Evolutionary conservation across 2,329 filamentous ascomycete genomes (phyloP), one percentile per base, ranked within the genome.

Genomic region (Neodidymelliopsis sp.): DNA sequence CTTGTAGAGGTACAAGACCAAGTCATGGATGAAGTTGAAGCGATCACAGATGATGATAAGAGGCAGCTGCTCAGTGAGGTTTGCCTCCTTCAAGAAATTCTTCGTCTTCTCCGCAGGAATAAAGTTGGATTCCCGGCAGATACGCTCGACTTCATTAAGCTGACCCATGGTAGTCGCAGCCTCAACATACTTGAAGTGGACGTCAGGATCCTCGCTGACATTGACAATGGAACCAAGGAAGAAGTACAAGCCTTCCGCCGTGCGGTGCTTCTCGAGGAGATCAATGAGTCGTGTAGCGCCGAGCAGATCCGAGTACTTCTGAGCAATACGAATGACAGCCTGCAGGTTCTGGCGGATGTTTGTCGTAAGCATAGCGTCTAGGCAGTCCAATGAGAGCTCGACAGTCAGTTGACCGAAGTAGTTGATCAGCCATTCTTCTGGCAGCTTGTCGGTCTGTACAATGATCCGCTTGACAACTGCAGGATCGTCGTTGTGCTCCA

Each of bases 131-230:
- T 99, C 94, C 54, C 95, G 87, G 79, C 93, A 97, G 67, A 99
- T 93, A 44, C 94, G 89, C 81, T 99, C 93, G 15, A 99, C 94
- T 70, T 99, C 94, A 60, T 90, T 92, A 68, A 96, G 85, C 75
- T 99, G 93, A 22, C 88, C 86, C 84, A 96, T 95, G 69, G 87
- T 89, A 18, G 92, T 96, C 23, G 95, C 94, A 46, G 94, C 91
- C 77, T 99, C 93, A 51, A 99, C 96, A 75, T 99, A 99, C 81
- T 99, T 99, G 86, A 97, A 99, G 71, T 94, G 89, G 22, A 99
- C 94, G 70, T 99, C 94, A 16, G 89, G 83, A 65, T 97, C 94
- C 73, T 97, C 91, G 49, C 90, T 96, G 36, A 99, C 81, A 73
- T 99, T 99, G 75, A 99, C 93, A 62, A 99, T 95, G 72, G 92